Base-by-base conservation (phyloP, 73 alveolate genomes). In the Paramecium sexaurelia region DNA sequence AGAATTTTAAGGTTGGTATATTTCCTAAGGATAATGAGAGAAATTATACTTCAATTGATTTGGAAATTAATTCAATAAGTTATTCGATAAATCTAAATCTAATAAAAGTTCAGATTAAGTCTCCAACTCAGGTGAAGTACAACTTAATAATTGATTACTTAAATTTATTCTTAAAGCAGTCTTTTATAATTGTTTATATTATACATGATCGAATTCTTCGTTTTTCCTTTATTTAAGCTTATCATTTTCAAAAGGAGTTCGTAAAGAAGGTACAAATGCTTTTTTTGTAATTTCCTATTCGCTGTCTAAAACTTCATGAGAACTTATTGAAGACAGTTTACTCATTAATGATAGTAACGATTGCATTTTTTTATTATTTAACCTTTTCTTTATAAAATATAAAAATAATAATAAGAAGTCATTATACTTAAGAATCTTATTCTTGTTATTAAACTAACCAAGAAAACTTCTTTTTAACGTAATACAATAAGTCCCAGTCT, bases 201-300 rank as follows among this genome's bases (percentile, higher is more conserved):
- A 7, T 51, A 51, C 67, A 51, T 51, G 6, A 17, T 51, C 15
- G 3, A 51, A 17, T 61, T 78, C 75, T 2, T 41, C 47, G 6
- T 41, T 47, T 33, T 78, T 78, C 20, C 55, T 78, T 29, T 1
- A 29, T 24, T 33, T 78, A 11, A 45, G 20, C 19, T 43, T 78
- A 78, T 78, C 90, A 78, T 40, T 75, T 75, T 75, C 88, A 37
- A 78, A 78, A 22, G 90, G 90, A 22, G 90, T 78, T 41, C 27
- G 17, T 15, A 78, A 41, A 7, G 75, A 1, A n/a, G 90, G 90
- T 29, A 78, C 41, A 41, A 9, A n/a, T 11, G 29, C 35, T 26
- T 33, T 37, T 24, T 24, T 24, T 2, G 27, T 3, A 10, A 78
- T 33, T 24, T 24, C 73, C 27, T 78, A 8, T 17, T 78, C 90